Conservation (phyloP, 768 basidiomycete genomes). For the Auriscalpium vulgare region DNA sequence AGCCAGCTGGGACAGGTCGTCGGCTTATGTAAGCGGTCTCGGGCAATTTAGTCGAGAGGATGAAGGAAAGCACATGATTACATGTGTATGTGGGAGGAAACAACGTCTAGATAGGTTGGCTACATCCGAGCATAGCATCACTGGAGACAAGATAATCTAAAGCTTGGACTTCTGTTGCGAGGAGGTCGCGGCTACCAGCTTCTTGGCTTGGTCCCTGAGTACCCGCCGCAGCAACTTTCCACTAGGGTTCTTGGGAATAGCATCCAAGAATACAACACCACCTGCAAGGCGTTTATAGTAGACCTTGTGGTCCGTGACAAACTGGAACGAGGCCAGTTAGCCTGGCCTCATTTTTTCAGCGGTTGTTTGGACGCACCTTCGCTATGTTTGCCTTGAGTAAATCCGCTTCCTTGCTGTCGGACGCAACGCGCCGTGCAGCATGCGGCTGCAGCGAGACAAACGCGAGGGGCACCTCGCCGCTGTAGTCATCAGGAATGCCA, state of each 20-base stretch:
- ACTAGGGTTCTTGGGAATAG: slow-evolving; percentile 25
- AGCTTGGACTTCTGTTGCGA: neutral
- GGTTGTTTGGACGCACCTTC: slow-evolving; percentile 2
- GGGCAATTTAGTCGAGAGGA: neutral
- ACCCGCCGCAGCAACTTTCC: slow-evolving; percentile 24
- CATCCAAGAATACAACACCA: slow-evolving; percentile 30
- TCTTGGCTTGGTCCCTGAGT: slow-evolving; percentile 19
- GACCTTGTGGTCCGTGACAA: slow-evolving; percentile 23
- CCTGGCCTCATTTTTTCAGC: neutral
- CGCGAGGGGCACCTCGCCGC: slow-evolving; percentile 65
- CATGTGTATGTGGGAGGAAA: no score
- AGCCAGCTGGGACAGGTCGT: neutral
- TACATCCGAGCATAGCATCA: neutral
- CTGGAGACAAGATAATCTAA: neutral
- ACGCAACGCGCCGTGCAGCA: slow-evolving; percentile 2
- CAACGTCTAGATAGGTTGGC: no score
- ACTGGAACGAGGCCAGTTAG: slow-evolving; percentile 9
- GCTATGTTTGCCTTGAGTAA: slow-evolving; percentile 9
- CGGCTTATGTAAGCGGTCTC: neutral
- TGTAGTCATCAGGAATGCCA: slow-evolving; percentile 58
- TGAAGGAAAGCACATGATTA: neutral
- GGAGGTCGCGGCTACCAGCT: slow-evolving; percentile 1
- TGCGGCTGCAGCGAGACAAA: slow-evolving; percentile 44
- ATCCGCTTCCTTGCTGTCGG: neutral
- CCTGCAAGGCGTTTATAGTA: slow-evolving; percentile 31